phyloP scores from a whole-genome alignment of 805 yeast genomes.

The Cyberlindnera japonica region DNA sequence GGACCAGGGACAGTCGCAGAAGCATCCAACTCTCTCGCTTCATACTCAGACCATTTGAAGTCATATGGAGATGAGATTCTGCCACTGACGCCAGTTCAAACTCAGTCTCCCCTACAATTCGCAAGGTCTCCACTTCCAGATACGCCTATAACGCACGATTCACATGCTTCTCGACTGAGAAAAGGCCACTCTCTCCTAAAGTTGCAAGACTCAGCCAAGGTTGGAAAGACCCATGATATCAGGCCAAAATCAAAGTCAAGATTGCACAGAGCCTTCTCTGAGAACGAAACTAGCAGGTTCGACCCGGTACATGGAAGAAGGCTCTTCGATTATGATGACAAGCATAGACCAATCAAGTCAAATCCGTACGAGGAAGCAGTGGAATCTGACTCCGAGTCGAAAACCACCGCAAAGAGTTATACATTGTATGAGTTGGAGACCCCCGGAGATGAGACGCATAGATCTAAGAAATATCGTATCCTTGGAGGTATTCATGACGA shows the following conservation, averaged over 20 bases:
- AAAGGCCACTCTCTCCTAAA: conserved; percentile 6
- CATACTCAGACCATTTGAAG: neutral
- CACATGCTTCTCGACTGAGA: conserved; percentile 6
- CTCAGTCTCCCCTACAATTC: neutral
- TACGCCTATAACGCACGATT: conserved; percentile 3
- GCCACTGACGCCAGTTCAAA: neutral
- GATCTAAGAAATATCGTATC: conserved; percentile 5
- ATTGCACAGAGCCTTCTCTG: conserved; percentile 57
- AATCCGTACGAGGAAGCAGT: neutral
- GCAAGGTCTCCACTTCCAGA: neutral
- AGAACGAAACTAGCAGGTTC: conserved; percentile 59
- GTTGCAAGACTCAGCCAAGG: conserved; percentile 4
- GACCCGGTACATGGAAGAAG: conserved; percentile 52
- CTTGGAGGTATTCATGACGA: conserved; percentile 63
- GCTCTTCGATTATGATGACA: conserved; percentile 45
- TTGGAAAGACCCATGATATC: conserved; percentile 1
- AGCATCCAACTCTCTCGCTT: no score
- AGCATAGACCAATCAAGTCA: conserved; percentile 39
- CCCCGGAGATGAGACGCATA: neutral
- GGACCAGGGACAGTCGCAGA: no score
- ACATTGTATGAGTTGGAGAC: neutral
- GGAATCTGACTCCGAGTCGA: no score
- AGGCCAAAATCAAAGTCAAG: conserved; percentile 23
- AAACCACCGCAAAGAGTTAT: neutral
- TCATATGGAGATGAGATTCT: conserved; percentile 1